phyloP scores from a whole-genome alignment of 768 basidiomycete species.

The Podaxis sp. region DNA sequence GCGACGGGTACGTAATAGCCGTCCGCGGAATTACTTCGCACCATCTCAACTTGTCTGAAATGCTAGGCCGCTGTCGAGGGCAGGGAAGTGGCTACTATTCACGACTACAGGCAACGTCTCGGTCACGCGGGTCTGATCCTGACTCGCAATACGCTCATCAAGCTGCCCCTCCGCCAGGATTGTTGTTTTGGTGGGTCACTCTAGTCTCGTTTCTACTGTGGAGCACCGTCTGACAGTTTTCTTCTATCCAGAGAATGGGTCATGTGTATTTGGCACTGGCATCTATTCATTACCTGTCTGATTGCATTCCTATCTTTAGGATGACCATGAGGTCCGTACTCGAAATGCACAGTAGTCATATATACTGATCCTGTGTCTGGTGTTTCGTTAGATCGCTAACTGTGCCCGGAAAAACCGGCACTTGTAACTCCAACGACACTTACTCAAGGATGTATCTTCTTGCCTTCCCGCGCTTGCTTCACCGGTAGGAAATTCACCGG shows the following conservation, averaged over 20 bases:
- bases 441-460: slow-evolving; percentile 41
- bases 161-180: slow-evolving; percentile 40
- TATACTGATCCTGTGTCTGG: neutral
- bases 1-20: neutral
- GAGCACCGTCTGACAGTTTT: neutral
- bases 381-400: slow-evolving; percentile 38
- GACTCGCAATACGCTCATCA: slow-evolving; percentile 44
- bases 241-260: neutral
- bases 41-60: neutral
- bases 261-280: neutral
- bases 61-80: slow-evolving; percentile 29
- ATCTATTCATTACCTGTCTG: neutral
- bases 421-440: slow-evolving; percentile 53
- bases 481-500: slow-evolving; percentile 56
- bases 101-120: slow-evolving; percentile 49
- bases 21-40: neutral
- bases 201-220: neutral
- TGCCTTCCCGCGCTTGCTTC: slow-evolving; percentile 50
- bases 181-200: slow-evolving; percentile 38
- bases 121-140: slow-evolving; percentile 49
- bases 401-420: slow-evolving; percentile 51
- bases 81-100: slow-evolving; percentile 50
- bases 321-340: slow-evolving; percentile 42
- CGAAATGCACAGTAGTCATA: slow-evolving; percentile 1
- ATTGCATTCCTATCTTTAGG: slow-evolving; percentile 24